A percentile compares a stretch with the other conserved stretches of the same genome.
Evolutionary conservation across 2,329 filamentous ascomycete species (phyloP).

Genomic region (Penicillium rolfsii): DNA sequence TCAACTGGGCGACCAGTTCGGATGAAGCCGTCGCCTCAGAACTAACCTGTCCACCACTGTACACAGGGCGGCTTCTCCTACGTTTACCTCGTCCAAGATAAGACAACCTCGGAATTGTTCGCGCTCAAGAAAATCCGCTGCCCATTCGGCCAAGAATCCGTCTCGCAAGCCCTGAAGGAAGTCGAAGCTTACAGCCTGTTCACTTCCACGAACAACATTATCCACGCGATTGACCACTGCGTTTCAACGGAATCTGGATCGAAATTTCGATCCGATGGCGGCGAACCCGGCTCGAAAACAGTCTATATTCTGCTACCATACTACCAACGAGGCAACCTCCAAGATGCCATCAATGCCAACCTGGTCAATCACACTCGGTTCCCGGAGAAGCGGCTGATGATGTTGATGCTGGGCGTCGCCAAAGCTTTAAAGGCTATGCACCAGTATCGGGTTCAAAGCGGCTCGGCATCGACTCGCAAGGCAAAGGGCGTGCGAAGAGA

Average conservation of each 20-base stretch:
- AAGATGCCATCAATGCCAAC: slow-evolving; percentile 98
- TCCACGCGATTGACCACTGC: slow-evolving; percentile 79
- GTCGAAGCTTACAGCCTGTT: slow-evolving; percentile 97
- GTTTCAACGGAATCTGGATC: slow-evolving; percentile 72
- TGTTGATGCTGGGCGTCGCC: slow-evolving; percentile 89
- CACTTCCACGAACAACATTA: slow-evolving; percentile 79
- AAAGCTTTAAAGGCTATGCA: slow-evolving; percentile 89
- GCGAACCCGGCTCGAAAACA: slow-evolving; percentile 73
- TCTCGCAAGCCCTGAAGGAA: slow-evolving; percentile 92
- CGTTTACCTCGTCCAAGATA: slow-evolving; percentile 97
- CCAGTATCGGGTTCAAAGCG: slow-evolving; percentile 70
- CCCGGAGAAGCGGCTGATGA: slow-evolving; percentile 84
- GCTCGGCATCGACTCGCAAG: slow-evolving; percentile 57
- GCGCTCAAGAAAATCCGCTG: slow-evolving; percentile 99
- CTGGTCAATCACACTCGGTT: slow-evolving; percentile 92
- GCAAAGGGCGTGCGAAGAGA: slow-evolving; percentile 60
- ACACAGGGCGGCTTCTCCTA: slow-evolving; percentile 91
- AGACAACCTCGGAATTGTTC: slow-evolving; percentile 77
- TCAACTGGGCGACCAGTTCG: slow-evolving; percentile 3
- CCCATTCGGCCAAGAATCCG: slow-evolving; percentile 95
- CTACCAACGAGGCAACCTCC: slow-evolving; percentile 90
- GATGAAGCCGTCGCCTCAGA: slow-evolving; percentile 7
- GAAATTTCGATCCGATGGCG: slow-evolving; percentile 59
- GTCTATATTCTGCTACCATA: slow-evolving; percentile 97
- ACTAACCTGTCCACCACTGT: slow-evolving; percentile 15